Evolutionary conservation across 768 basidiomycete species (phyloP), one percentile per base, ranked within the genome.

Genomic region (Phanerochaete sordida): DNA sequence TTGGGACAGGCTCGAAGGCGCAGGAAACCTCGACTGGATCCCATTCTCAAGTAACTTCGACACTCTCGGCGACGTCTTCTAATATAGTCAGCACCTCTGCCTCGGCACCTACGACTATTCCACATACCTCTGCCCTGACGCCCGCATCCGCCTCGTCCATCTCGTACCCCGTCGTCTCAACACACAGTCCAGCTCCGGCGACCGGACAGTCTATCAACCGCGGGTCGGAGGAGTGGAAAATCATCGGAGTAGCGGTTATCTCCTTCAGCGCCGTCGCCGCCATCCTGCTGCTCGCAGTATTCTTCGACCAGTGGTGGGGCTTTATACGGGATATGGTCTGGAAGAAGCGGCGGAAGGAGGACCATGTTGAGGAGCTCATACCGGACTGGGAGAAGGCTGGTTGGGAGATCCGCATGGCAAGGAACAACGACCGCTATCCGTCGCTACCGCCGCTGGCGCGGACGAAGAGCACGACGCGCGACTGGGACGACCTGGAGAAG

Each of bases 271-370:
- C 82, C 37, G 74, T 90, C 54, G 85, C 78, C 27, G 76, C 75
- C 2, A 72, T 81, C 52, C 79, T 87, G 63, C 75, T 89, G 51
- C 73, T 79, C 8, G 74, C 84, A 57, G 79, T 86, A 28, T 90
- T 86, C 73, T 90, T 88, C 72, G 88, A 91, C 72, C 79, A 83
- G 35, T 85, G 87, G 80, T 85, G 81, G 80, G 77, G 81, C 26
- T 84, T 88, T 70, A 56, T 87, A 55, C 73, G 77, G 35, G 84
- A 83, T 48, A 65, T 83, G 50, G 46, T 83, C 23, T 77, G 78
- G 35, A 49, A 56, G 39, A 77, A 81, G 64, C 58, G 65, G 7
- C 63, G 67, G 49, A 61, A 57, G 30, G 77, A 76, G 27, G 68
- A 72, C 31, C 47, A 48, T 28, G 47, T 48, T 23, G 88, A 90